phyloP scores from a whole-genome alignment of 140 eudicot genomes.

The Artemisia princeps region DNA sequence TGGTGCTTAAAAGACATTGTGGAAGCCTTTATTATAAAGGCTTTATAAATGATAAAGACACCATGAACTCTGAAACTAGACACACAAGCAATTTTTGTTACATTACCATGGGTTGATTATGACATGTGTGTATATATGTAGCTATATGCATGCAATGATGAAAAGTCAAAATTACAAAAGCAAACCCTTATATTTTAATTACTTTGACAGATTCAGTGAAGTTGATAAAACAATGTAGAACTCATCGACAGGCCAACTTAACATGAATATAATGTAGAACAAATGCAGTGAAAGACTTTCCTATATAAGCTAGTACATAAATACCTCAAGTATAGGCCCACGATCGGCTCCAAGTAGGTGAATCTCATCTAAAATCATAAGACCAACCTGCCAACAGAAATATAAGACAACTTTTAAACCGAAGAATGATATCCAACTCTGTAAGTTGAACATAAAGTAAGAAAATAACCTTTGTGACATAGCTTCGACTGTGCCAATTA shows the following conservation, averaged over 20 bases:
- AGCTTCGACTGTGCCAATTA: slow-evolving; percentile 92
- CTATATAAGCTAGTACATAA: slow-evolving; percentile 5
- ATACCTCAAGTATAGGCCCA: slow-evolving; percentile 98
- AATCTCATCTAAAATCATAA: slow-evolving; percentile 92
- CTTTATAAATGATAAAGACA: background rate
- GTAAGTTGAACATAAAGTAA: background rate
- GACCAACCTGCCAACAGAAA: slow-evolving; percentile 65
- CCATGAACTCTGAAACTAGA: background rate
- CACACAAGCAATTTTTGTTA: background rate
- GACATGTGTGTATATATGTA: background rate
- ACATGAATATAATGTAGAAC: background rate
- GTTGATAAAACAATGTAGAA: background rate
- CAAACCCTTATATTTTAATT: slow-evolving; percentile 1
- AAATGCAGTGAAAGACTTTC: background rate
- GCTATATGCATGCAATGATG: background rate
- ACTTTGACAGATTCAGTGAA: slow-evolving; percentile 11
- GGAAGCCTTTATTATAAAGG: background rate
- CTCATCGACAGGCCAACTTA: background rate
- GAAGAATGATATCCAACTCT: background rate
- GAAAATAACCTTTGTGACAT: slow-evolving; percentile 74
- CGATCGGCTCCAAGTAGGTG: slow-evolving; percentile 97
- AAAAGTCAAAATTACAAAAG: slow-evolving; percentile 6
- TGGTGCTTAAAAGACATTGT: slow-evolving; percentile 13
- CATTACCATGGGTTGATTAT: background rate
- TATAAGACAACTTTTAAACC: slow-evolving; percentile 4